Evolutionary conservation across 257 asterid species (phyloP).

Genomic region (Osmanthus fragrans): DNA sequence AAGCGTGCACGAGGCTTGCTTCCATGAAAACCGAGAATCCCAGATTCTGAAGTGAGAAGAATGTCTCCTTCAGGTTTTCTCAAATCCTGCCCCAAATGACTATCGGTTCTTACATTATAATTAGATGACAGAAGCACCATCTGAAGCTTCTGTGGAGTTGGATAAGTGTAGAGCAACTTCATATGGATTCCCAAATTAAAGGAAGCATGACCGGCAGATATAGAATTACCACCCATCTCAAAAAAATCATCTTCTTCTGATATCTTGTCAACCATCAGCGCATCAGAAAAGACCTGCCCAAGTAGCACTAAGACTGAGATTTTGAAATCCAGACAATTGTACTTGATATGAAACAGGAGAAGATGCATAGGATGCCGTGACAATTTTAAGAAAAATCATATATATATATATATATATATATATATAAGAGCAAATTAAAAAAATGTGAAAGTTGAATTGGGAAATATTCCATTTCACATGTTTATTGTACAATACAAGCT

Average conservation of each 20-base stretch:
- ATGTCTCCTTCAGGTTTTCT: conserved; percentile 27
- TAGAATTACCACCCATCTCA: conserved; percentile 83
- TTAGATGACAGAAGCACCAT: conserved; percentile 52
- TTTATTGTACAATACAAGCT: no score
- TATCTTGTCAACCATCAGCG: conserved; percentile 65
- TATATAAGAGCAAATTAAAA: not conserved
- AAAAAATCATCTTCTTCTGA: conserved; percentile 71
- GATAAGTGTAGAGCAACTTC: conserved; percentile 70
- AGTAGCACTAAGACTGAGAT: conserved; percentile 15
- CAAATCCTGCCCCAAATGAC: conserved; percentile 29
- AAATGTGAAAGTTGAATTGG: no score
- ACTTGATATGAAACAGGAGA: conserved; percentile 5
- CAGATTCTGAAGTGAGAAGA: conserved; percentile 29
- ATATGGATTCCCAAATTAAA: conserved; percentile 80
- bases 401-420: not conserved
- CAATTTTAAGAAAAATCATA: not conserved
- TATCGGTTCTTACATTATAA: conserved; percentile 33
- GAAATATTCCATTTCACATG: no score
- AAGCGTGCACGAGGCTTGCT: conserved; percentile 33
- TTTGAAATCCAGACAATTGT: conserved; percentile 16
- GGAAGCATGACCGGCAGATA: conserved; percentile 81
- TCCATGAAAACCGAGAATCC: conserved; percentile 12
- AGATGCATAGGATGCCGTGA: conserved; percentile 1
- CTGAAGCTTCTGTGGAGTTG: conserved; percentile 73
- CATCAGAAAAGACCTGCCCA: conserved; percentile 74